Base-by-base conservation (phyloP, 2,329 filamentous ascomycete genomes). In the Xylaria sp. region DNA sequence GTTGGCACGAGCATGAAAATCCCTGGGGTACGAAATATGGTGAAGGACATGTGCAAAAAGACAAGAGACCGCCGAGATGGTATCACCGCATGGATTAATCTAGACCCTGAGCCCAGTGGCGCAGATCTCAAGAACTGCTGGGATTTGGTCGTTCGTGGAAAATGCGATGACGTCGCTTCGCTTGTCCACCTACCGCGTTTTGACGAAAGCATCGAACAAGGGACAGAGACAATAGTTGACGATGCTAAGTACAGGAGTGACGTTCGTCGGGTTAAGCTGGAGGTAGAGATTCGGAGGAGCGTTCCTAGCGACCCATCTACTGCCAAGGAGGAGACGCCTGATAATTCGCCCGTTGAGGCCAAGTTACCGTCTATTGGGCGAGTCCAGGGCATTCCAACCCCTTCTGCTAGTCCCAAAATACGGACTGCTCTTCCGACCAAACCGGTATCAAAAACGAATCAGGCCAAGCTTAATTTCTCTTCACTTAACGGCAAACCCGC, bases 1-100 rank as follows among this genome's bases (percentile, higher is more conserved):
- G 96, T 97, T 8, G 96, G 96, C 61, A 99, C 96, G 1, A 98
- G 93, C 67, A 83, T 99, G 74, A 98, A 98, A 78, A 94, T 99
- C 58, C 95, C 95, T 0, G 96, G 96, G 8, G 94, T 98, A 51
- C 90, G 93, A 69, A 88, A 94, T 62, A 91, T 99, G 65, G 94
- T 95, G 67, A 92, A 92, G 78, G 94, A 98, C 79, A 89, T 98
- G 86, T 98, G 94, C 79, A 89, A 90, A 58, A 90, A 93, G 36
- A 93, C 97, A n/a, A 88, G 94, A 69, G 89, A 91, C 75, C 89
- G 93, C 63, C 89, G 89, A 72, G 92, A 97, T 73, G 94, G 95
- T 0, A 88, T 97, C 67, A 93, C 94, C 0, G 91, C 97, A 58
- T 99, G 95, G 93, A 93, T 99, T 81, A 98, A 98, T 80, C 89